phyloP scores from a whole-genome alignment of 2,329 filamentous ascomycete genomes.

The Aspergillus arachidicola region DNA sequence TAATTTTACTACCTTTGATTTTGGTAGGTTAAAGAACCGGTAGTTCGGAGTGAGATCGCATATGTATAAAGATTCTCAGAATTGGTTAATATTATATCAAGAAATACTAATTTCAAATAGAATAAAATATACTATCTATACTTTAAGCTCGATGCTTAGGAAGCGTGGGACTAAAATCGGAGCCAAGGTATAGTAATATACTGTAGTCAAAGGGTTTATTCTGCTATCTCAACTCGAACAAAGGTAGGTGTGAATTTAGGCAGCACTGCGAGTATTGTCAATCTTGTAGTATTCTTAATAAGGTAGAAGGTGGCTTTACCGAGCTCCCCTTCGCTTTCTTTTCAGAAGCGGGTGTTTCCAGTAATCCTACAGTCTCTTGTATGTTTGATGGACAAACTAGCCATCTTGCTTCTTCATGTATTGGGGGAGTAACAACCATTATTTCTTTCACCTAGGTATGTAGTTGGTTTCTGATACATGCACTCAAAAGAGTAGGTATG shows the following conservation, averaged over 20 bases:
- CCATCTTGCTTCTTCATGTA: too few species aligned
- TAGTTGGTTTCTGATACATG: too few species aligned
- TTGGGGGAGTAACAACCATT: too few species aligned
- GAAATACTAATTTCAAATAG: background rate
- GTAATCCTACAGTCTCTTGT: too few species aligned
- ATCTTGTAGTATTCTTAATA: too few species aligned
- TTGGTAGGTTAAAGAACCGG: background rate
- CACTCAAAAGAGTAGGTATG: too few species aligned
- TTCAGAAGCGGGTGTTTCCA: too few species aligned
- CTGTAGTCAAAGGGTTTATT: background rate
- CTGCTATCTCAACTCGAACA: background rate
- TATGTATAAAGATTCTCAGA: background rate
- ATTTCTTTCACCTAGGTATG: too few species aligned
- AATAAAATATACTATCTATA: background rate
- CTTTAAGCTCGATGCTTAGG: background rate
- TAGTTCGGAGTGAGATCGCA: background rate
- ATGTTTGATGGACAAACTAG: too few species aligned
- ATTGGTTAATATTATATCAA: background rate
- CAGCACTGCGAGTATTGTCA: background rate
- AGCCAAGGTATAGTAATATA: background rate
- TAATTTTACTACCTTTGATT: background rate
- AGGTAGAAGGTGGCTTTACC: too few species aligned
- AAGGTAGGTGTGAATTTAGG: background rate
- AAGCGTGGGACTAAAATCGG: background rate
- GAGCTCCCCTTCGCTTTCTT: too few species aligned